These are phyloP conservation scores for Begonia loranthoides DNA, from an alignment of 306 rosid species.

Conservation along the genomic window DNA sequence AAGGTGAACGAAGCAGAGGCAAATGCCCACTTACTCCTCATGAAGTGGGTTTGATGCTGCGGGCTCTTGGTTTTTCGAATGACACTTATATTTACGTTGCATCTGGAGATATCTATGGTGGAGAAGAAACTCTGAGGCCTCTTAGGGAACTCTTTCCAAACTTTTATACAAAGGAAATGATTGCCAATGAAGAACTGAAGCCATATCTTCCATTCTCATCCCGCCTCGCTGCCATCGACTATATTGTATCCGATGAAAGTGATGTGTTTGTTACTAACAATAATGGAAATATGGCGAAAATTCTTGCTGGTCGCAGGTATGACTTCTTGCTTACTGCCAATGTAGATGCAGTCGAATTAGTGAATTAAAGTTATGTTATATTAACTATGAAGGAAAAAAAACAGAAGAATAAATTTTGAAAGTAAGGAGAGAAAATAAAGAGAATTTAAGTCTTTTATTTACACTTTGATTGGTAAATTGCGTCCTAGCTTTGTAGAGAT, in stretches of 20 bases:
- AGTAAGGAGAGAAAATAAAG: too few species aligned
- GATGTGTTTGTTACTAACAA: conserved; percentile 94
- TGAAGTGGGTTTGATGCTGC: conserved; percentile 90
- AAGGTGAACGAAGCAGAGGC: conserved; percentile 87
- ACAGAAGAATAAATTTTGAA: too few species aligned
- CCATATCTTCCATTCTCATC: conserved; percentile 83
- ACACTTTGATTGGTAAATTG: too few species aligned
- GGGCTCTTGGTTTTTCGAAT: conserved; percentile 88
- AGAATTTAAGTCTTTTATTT: too few species aligned
- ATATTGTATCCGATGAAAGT: conserved; percentile 86
- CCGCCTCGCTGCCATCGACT: conserved; percentile 94
- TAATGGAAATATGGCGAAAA: conserved; percentile 97
- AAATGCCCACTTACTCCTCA: conserved; percentile 95
- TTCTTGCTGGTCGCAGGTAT: conserved; percentile 95
- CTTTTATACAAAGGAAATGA: conserved; percentile 90
- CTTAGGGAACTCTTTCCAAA: conserved; percentile 89
- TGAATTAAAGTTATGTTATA: too few species aligned
- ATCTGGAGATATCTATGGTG: conserved; percentile 97
- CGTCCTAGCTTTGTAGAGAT: too few species aligned
- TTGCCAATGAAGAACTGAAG: conserved; percentile 66
- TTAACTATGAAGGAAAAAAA: too few species aligned
- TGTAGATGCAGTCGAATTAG: neutral
- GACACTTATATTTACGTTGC: conserved; percentile 87
- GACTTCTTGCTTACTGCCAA: conserved; percentile 4
- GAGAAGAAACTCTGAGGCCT: conserved; percentile 87